Percentiles rank a stretch among this genome's conserved stretches.
Evolutionary conservation across 306 rosid species (phyloP).

Genomic region (Prunus mongolica): DNA sequence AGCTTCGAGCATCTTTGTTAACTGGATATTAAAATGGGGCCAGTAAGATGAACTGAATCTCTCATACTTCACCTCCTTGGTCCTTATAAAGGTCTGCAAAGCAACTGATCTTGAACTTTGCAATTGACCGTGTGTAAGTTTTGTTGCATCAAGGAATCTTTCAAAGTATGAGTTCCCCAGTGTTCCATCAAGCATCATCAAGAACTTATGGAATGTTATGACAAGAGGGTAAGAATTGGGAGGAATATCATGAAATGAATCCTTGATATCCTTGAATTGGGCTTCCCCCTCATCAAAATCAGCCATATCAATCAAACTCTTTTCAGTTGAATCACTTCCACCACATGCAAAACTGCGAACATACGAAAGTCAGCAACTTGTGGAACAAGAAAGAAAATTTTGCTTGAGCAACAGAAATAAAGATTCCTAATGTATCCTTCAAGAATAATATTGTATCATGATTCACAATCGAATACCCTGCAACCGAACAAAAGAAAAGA

Average conservation of each 20-base stretch:
- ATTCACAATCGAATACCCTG: not conserved
- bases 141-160: slow-evolving; percentile 36
- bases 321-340: slow-evolving; percentile 17
- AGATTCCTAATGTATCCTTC: not conserved
- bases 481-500: not conserved
- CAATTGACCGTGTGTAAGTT: slow-evolving; percentile 16
- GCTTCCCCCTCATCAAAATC: slow-evolving; percentile 42
- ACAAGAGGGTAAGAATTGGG: slow-evolving; percentile 54
- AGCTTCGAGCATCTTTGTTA: slow-evolving; percentile 54
- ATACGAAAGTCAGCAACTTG: not conserved
- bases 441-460: not conserved
- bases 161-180: slow-evolving; percentile 63
- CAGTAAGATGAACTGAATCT: slow-evolving; percentile 59
- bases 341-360: slow-evolving; percentile 43
- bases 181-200: slow-evolving; percentile 81
- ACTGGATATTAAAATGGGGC: slow-evolving; percentile 58
- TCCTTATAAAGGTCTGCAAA: slow-evolving; percentile 47
- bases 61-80: slow-evolving; percentile 65
- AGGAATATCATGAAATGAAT: slow-evolving; percentile 56
- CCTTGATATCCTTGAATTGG: slow-evolving; percentile 47
- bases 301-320: slow-evolving; percentile 22
- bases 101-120: slow-evolving; percentile 41
- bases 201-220: slow-evolving; percentile 63
- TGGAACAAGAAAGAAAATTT: not conserved
- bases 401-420: not conserved